Base-by-base conservation (phyloP, 2,329 filamentous ascomycete genomes). In the Colletotrichum tabaci region DNA sequence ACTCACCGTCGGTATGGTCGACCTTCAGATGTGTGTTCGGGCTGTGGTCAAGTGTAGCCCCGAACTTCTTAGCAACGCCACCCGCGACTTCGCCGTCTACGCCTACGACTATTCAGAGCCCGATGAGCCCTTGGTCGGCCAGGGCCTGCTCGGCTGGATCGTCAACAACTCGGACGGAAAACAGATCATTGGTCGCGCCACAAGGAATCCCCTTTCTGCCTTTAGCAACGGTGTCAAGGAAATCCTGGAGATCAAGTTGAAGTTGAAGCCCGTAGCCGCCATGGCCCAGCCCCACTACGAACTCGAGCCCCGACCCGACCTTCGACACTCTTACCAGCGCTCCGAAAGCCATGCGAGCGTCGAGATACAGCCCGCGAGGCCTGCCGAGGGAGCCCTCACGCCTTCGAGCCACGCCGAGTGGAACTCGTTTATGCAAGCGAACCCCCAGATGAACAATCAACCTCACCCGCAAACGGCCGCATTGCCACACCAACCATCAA, bases 41-140 rank as follows among this genome's bases (percentile, higher is more conserved):
- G 94, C 95, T 67, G 92, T 99, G 71, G 84, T 86, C 30, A 85
- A 90, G 67, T 89, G 87, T 84, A 98, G 96, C 79, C 96, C 96
- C 47, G 96, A 99, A 83, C 88, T 99, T 56, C 85, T 95, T 57
- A 89, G 79, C 86, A 92, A 85, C 80, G 92, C 72, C 87, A 92
- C 83, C 84, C 84, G 89, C 81, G 95, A 99, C 83, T 99, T 96
- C 83, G 96, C 95, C n/a, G 91, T 99, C 67, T 99, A 99, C 82
- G 95, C 96, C 40, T 94, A 94, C 84, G 96, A 99, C 82, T 98
- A 96, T 81, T 98, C 96, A 15, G 96, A 99, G 83, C 93, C 94
- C 74, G 95, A 98, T 79, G 94, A 92, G 21, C 96, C 97, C 64
- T 87, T 98, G 67, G 96, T 98, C 30, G 96, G 96, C 26, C 96